Percentiles rank a stretch among this genome's conserved stretches.
These are phyloP conservation scores for Vaccinium vitisidaea DNA, from an alignment of 148 eudicot genomes.

Conservation along the genomic window DNA sequence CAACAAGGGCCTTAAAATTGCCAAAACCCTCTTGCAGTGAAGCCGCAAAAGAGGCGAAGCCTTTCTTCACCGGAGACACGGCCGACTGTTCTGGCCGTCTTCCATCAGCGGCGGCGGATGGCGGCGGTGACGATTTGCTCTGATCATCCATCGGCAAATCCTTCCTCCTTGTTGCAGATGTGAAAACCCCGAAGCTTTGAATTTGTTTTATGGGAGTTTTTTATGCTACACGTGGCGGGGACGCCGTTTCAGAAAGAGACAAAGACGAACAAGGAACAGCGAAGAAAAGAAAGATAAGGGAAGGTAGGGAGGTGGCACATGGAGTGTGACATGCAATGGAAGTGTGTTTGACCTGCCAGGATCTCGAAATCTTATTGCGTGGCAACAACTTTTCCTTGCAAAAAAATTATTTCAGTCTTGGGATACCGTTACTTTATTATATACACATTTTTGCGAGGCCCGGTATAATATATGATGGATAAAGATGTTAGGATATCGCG, in stretches of 20 bases:
- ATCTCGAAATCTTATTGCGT: too few relatives aligned
- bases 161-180: background rate
- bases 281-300: background rate
- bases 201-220: background rate
- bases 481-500: too few relatives aligned
- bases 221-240: background rate
- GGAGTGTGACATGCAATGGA: background rate
- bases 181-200: background rate
- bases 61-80: constrained; percentile 24
- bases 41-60: constrained; percentile 20
- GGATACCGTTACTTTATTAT: too few relatives aligned
- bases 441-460: too few relatives aligned
- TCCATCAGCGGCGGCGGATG: background rate
- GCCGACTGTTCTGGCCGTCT: background rate
- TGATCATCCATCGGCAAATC: constrained; percentile 13
- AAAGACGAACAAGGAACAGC: background rate
- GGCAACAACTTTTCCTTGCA: too few relatives aligned
- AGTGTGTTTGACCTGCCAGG: background rate
- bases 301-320: background rate
- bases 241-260: background rate
- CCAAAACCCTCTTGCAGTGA: constrained; percentile 38
- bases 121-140: background rate
- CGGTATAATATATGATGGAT: too few relatives aligned
- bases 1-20: constrained; percentile 41
- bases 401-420: too few relatives aligned